Percentiles rank a stretch among this genome's conserved stretches.
These are phyloP conservation scores for Flaveria bidentis DNA, from an alignment of 129 eudicot species.

Conservation along the genomic window DNA sequence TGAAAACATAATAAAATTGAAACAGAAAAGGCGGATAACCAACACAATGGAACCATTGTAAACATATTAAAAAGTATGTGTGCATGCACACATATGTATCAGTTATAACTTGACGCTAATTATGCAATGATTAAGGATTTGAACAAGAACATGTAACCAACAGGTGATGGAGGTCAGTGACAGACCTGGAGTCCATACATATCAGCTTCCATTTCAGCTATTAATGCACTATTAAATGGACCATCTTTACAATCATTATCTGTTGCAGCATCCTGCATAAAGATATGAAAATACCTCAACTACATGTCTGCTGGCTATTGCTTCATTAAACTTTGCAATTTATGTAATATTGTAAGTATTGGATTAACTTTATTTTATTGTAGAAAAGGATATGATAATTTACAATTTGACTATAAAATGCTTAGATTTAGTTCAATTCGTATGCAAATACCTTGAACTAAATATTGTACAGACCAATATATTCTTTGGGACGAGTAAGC, in stretches of 20 bases:
- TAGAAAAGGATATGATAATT: not conserved
- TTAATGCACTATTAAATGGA: slow-evolving; percentile 59
- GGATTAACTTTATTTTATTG: slow-evolving; percentile 4
- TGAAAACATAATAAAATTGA: not conserved
- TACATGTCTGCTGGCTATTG: slow-evolving; percentile 15
- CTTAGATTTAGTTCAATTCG: slow-evolving; percentile 10
- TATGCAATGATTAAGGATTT: not conserved
- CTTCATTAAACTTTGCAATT: slow-evolving; percentile 17
- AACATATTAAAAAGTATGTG: not conserved
- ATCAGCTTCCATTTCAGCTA: slow-evolving; percentile 90
- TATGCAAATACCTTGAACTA: slow-evolving; percentile 1
- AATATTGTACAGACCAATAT: not conserved
- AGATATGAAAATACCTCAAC: slow-evolving; percentile 28
- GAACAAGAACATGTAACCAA: slow-evolving; percentile 15
- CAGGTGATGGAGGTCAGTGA: not conserved
- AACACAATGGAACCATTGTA: slow-evolving; percentile 1
- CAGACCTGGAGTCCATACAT: slow-evolving; percentile 75
- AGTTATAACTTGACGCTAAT: slow-evolving; percentile 8
- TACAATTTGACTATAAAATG: not conserved
- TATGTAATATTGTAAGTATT: slow-evolving; percentile 14
- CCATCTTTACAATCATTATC: slow-evolving; percentile 46
- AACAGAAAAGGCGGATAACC: not conserved
- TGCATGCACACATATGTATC: slow-evolving; percentile 11
- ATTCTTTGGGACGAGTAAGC: slow-evolving; percentile 6
- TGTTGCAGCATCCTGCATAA: slow-evolving; percentile 51